phyloP scores from a whole-genome alignment of 164 flowering plant species.

The Warburgia ugandensis region DNA sequence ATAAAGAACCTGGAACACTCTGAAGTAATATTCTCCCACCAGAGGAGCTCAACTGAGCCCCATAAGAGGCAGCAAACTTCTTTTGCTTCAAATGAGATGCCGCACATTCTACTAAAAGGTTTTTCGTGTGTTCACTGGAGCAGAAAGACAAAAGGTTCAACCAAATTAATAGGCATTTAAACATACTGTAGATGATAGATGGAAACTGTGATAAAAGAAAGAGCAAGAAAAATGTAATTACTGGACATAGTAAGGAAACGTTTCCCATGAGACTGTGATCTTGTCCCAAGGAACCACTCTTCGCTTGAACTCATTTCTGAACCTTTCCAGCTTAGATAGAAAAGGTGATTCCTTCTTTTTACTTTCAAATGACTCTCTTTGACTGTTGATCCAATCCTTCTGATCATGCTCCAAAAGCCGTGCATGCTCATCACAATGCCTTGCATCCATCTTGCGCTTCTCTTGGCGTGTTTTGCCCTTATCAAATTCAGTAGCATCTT shows the following conservation, averaged over 20 bases:
- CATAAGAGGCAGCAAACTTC: conserved; percentile 48
- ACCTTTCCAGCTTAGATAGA: conserved; percentile 56
- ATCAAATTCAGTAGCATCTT: conserved; percentile 38
- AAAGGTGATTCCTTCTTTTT: conserved; percentile 83
- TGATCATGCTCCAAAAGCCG: conserved; percentile 88
- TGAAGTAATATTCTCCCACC: conserved; percentile 91
- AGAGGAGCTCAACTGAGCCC: conserved; percentile 76
- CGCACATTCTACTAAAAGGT: conserved; percentile 75
- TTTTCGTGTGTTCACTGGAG: conserved; percentile 72
- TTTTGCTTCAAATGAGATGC: conserved; percentile 76
- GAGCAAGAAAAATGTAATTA: conserved; percentile 23
- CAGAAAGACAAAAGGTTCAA: conserved; percentile 3
- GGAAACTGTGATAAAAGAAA: neutral
- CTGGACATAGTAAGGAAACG: conserved; percentile 86
- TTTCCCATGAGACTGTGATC: conserved; percentile 84
- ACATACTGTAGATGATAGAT: neutral
- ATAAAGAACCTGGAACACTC: conserved; percentile 67
- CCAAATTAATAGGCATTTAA: neutral
- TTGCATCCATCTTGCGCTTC: conserved; percentile 23
- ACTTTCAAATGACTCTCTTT: conserved; percentile 63
- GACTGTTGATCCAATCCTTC: conserved; percentile 81
- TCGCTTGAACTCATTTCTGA: conserved; percentile 70
- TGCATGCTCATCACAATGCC: conserved; percentile 59
- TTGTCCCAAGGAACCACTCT: conserved; percentile 94
- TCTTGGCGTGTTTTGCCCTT: conserved; percentile 36